phyloP scores from a whole-genome alignment of 2,329 filamentous ascomycete genomes.

The Teratosphaeria zuluensis region DNA sequence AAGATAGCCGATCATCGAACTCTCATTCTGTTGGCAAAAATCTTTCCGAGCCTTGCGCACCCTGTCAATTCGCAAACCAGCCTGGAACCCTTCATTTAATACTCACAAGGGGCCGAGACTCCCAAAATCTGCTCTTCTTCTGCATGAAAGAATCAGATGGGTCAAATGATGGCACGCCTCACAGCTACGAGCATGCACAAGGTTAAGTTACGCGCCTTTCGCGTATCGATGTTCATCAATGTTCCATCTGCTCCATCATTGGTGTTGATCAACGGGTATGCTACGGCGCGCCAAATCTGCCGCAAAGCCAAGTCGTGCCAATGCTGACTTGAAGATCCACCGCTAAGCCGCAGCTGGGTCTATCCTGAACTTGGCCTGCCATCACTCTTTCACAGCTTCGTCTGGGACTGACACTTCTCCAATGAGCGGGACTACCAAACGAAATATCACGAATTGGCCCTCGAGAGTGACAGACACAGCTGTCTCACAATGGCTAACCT shows the following conservation, averaged over 20 bases:
- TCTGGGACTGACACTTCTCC: background rate
- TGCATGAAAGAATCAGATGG: background rate
- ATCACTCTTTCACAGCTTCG: background rate
- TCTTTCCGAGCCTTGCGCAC: background rate
- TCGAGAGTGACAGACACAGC: background rate
- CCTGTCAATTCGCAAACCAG: background rate
- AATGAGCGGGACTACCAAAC: background rate
- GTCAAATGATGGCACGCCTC: background rate
- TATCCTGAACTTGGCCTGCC: background rate
- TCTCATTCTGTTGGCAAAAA: background rate
- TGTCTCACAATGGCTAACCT: background rate
- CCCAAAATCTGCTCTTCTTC: background rate
- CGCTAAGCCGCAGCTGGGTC: background rate
- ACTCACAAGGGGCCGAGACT: background rate
- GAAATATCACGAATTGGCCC: background rate
- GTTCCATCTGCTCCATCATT: background rate
- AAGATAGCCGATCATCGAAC: background rate
- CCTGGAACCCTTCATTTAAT: background rate
- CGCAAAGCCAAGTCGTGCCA: background rate
- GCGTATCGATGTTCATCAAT: background rate
- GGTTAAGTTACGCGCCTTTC: background rate
- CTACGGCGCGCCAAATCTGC: background rate
- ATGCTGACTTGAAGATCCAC: background rate
- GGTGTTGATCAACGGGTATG: background rate
- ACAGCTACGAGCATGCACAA: background rate